These are phyloP conservation scores for Sordariomycetes sp. DNA, from an alignment of 2,329 filamentous ascomycete species.

Conservation along the genomic window DNA sequence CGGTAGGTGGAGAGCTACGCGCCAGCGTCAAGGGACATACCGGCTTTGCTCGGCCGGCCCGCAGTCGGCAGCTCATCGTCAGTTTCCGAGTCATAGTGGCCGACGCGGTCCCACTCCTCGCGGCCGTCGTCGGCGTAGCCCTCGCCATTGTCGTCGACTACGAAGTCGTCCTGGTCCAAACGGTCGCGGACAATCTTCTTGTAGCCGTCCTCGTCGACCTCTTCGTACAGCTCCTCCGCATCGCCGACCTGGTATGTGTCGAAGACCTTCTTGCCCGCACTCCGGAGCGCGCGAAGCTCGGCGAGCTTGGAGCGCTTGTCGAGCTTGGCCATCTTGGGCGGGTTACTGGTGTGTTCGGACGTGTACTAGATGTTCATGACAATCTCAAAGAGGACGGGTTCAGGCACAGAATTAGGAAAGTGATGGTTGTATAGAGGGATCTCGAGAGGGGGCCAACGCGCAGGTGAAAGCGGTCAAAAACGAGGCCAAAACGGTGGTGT, in stretches of 20 bases:
- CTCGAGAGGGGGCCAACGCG: neutral
- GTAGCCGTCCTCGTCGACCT: slow-evolving; percentile 93
- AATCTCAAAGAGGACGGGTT: neutral
- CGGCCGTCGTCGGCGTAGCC: slow-evolving; percentile 94
- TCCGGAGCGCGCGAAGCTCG: slow-evolving; percentile 71
- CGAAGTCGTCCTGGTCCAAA: slow-evolving; percentile 90
- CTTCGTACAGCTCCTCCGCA: slow-evolving; percentile 78
- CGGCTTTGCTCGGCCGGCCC: slow-evolving; percentile 35
- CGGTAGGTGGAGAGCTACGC: neutral
- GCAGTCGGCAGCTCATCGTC: slow-evolving; percentile 45
- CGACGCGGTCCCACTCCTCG: slow-evolving; percentile 78
- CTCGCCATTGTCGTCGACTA: slow-evolving; percentile 95
- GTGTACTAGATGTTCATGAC: slow-evolving; percentile 2
- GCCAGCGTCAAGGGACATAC: slow-evolving; percentile 18
- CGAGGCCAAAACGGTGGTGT: neutral
- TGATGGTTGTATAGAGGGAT: neutral
- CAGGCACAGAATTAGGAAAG: neutral
- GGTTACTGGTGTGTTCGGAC: neutral
- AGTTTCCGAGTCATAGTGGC: slow-evolving; percentile 59
- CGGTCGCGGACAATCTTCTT: slow-evolving; percentile 87
- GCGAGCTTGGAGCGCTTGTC: slow-evolving; percentile 43
- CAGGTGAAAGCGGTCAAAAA: neutral
- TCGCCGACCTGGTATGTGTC: slow-evolving; percentile 80
- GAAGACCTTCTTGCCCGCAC: slow-evolving; percentile 82
- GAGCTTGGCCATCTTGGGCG: slow-evolving; percentile 1